These are phyloP conservation scores for Pythium brassicae DNA, from an alignment of 352 stramenopile genomes.

Conservation along the genomic window DNA sequence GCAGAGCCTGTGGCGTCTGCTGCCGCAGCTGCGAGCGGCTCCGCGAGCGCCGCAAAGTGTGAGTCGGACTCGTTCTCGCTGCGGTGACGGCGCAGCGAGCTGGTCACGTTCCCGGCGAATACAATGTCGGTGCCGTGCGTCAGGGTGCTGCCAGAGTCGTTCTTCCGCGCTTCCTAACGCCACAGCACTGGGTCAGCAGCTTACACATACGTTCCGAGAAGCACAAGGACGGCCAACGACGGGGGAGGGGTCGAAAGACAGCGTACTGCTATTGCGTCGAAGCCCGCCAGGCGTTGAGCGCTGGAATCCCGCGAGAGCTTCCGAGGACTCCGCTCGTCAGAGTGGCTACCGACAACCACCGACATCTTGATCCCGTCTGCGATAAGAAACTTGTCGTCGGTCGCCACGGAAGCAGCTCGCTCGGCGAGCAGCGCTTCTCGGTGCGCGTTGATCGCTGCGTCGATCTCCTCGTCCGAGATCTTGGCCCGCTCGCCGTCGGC, in stretches of 20 bases:
- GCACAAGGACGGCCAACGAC: too few species aligned
- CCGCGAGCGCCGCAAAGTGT: not conserved
- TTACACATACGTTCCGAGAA: not conserved
- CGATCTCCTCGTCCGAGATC: slow-evolving; percentile 47
- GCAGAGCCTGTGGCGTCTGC: not conserved
- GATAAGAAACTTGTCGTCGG: slow-evolving; percentile 15
- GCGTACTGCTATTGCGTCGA: slow-evolving; percentile 14
- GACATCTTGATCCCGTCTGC: slow-evolving; percentile 16
- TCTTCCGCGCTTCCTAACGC: slow-evolving; percentile 20
- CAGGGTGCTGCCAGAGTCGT: slow-evolving; percentile 71
- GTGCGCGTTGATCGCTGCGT: slow-evolving; percentile 35
- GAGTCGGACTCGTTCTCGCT: slow-evolving; percentile 47
- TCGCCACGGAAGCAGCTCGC: not conserved
- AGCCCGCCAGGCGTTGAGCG: slow-evolving; percentile 8
- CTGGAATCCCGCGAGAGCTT: slow-evolving; percentile 30
- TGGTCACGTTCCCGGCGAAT: slow-evolving; percentile 87
- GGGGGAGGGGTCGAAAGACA: not conserved
- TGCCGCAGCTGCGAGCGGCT: slow-evolving; percentile 7
- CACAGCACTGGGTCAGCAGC: not conserved
- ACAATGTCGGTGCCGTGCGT: slow-evolving; percentile 87
- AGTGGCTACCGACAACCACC: not conserved
- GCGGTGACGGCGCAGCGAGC: slow-evolving; percentile 63
- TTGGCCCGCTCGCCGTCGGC: slow-evolving; percentile 29
- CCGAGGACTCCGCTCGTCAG: slow-evolving; percentile 17
- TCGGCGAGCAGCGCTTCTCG: slow-evolving; percentile 11